Conservation (phyloP, 108 stramenopile genomes). For the Pseudonitzschia multiseries region DNA sequence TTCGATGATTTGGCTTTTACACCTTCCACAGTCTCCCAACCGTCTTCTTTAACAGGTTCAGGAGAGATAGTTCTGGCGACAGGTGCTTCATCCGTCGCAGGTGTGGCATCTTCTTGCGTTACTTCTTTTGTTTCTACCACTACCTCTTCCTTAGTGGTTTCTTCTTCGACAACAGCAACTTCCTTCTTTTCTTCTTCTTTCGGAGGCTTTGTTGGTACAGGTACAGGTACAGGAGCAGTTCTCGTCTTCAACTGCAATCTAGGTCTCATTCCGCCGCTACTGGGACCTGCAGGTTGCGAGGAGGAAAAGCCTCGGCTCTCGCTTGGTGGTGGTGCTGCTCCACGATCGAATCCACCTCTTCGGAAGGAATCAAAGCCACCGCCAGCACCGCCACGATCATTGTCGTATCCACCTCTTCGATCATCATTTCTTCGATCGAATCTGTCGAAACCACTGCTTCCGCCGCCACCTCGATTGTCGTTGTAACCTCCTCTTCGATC, state of each 20-base stretch:
- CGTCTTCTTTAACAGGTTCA: constrained; percentile 8
- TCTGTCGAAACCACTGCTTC: constrained; percentile 15
- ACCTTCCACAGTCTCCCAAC: constrained; percentile 16
- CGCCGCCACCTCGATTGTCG: constrained; percentile 23
- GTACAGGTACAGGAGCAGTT: constrained; percentile 33
- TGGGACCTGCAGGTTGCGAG: constrained; percentile 4
- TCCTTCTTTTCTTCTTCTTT: constrained; percentile 20
- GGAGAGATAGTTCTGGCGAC: neutral
- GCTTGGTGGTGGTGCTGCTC: constrained; percentile 27
- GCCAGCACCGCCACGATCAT: constrained; percentile 18
- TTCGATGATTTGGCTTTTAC: constrained; percentile 11
- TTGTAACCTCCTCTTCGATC: constrained; percentile 40
- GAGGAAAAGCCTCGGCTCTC: constrained; percentile 6
- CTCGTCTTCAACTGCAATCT: constrained; percentile 56
- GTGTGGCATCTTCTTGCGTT: neutral
- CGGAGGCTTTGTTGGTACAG: no score
- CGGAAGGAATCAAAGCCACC: constrained; percentile 12
- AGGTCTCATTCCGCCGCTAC: constrained; percentile 47
- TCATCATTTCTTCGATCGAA: neutral
- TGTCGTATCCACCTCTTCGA: constrained; percentile 18
- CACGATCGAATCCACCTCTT: constrained; percentile 28
- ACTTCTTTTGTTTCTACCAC: constrained; percentile 1
- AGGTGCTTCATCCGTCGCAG: constrained; percentile 1
- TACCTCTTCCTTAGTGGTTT: constrained; percentile 12
- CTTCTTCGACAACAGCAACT: constrained; percentile 12